Base-by-base conservation (phyloP, 306 rosid genomes). In the Ceratonia siliqua region DNA sequence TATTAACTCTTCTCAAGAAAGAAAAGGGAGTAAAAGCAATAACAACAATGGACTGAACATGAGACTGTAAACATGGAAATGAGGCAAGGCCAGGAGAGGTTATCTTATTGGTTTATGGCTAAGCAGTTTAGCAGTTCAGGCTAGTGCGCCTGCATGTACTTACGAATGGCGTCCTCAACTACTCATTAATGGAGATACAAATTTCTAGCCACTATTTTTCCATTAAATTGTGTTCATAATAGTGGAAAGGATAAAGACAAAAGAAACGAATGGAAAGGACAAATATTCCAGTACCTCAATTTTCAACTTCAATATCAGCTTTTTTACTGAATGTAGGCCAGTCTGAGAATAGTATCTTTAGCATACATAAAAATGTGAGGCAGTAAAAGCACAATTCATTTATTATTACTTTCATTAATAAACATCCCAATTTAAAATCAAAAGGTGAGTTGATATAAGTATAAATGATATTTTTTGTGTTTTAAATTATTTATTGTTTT, bases 101-200 rank as follows among this genome's bases (percentile, higher is more conserved):
- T 70, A 28, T 70, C 27, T 50, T 70, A 41, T 62, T 71, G 82
- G 62, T 55, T 63, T 6, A 65, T 42, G 68, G 77, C 73, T 52
- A 3, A 62, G 32, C 64, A 70, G 43, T 71, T 71, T 39, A 70
- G 49, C 50, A 24, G 59, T 62, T 61, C 77, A 62, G 77, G 41
- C 66, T 59, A 62, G 41, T 45, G 11, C 55, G 5, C 7, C 57
- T 79, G 78, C 82, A 72, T 53, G 78, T 63, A 72, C 53, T 79
- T 21, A 43, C 64, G 50, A 54, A 30, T 42, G 68, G 62, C 58
- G 41, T n/a, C n/a, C n/a, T n/a, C n/a, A n/a, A n/a, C n/a, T 62
- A 72, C 53, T 28, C 33, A 21, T 45, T 38, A 39, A 54, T 53
- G 18, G 64, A 21, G 13, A 71, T 56, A 67, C 8, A 56, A 42